Base-by-base conservation (phyloP, 768 basidiomycete species). In the Leucocoprinus sp. region DNA sequence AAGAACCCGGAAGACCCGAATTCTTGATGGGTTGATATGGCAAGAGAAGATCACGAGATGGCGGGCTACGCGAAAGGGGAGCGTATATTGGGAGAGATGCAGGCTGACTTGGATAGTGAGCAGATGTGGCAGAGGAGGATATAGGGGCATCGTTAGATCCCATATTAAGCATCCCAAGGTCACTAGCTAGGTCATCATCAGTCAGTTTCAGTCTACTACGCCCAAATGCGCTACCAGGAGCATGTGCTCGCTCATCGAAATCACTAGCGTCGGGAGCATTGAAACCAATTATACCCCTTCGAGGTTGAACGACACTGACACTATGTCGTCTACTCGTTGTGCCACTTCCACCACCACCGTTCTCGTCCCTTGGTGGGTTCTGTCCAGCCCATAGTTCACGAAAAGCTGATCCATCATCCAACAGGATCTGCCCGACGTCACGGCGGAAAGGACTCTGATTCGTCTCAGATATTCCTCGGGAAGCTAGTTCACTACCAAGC, bases 401-500 rank as follows among this genome's bases (percentile, higher is more conserved):
- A 53, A 87, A 76, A 0, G 80, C 79, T 0, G 80, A 75, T 3
- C 76, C 78, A 45, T 89, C 85, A 55, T 88, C 84, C 39, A 82
- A 62, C 27, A 89, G 62, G 46, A 90, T 86, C 61, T 84, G 79
- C 5, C 77, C 79, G 14, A 91, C 83, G 59, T 92, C 86, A 18
- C 88, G 69, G n/a, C 86, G 76, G 58, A 92, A 91, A 0, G 88
- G 89, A 52, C 78, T 81, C 75, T 87, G 84, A 59, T 90, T 91
- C 23, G 85, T 84, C 33, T 76, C 62, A 45, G 67, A 64, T n/a
- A 47, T 39, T 19, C 45, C 39, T 5, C 29, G 21, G 14, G 37
- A 24, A 17, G 26, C 33, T 62, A 66, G 64, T 55, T 69, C 74
- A 62, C 74, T 76, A 56, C 67, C 63, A 49, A 60, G 58, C 54